Percentiles rank a stretch among this genome's conserved stretches.
phyloP scores from a whole-genome alignment of 2,329 filamentous ascomycete species.

The Aquanectria penicillioides region DNA sequence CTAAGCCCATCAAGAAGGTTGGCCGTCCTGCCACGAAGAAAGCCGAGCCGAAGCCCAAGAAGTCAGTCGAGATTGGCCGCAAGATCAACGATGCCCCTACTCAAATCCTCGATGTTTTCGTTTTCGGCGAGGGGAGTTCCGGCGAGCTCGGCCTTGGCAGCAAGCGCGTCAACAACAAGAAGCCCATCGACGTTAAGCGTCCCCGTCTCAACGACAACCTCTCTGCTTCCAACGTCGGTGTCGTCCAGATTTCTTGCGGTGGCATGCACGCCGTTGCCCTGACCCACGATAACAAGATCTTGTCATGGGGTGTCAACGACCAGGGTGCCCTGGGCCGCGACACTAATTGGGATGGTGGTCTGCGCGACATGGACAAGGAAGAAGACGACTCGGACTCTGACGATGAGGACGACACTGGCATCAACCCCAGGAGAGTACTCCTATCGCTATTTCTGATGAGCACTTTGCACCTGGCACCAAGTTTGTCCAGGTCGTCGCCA shows the following conservation, averaged over 20 bases:
- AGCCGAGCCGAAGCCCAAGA: conserved; percentile 52
- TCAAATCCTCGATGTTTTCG: conserved; percentile 75
- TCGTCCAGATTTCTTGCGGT: conserved; percentile 81
- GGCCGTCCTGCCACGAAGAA: conserved; percentile 24
- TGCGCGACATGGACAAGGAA: conserved; percentile 65
- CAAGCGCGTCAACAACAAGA: conserved; percentile 68
- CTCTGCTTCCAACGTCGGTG: conserved; percentile 69
- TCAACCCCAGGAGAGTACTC: conserved; percentile 80
- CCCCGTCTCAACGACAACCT: conserved; percentile 81
- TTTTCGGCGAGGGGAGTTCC: conserved; percentile 82
- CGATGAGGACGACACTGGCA: conserved; percentile 68
- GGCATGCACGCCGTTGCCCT: conserved; percentile 85
- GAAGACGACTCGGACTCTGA: conserved; percentile 65
- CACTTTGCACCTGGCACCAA: conserved; percentile 69
- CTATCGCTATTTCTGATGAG: conserved; percentile 67
- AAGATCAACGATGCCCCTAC: conserved; percentile 75
- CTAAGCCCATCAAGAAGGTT: conserved; percentile 24
- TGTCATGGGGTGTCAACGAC: conserved; percentile 91
- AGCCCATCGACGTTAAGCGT: conserved; percentile 80
- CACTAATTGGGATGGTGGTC: conserved; percentile 73
- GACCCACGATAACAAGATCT: conserved; percentile 82
- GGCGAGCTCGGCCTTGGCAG: conserved; percentile 85
- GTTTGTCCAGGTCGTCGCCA: conserved; percentile 73
- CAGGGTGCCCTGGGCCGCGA: conserved; percentile 82
- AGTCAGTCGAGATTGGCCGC: conserved; percentile 65